Evolutionary conservation across 345 rosid genomes (phyloP).

Genomic region (Citrus mangshanensis): DNA sequence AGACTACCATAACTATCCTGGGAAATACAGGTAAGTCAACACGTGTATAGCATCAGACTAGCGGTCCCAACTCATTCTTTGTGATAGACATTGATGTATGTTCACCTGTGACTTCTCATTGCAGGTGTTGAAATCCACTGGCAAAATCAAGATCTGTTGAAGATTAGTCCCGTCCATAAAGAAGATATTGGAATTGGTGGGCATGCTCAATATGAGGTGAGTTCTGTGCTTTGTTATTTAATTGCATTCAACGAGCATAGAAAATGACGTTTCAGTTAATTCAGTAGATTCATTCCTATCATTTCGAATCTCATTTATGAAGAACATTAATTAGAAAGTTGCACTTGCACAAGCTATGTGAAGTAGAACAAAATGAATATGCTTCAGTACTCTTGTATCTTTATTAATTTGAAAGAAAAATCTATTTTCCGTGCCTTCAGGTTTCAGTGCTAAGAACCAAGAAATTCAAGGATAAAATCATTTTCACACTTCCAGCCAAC

Average conservation of each 20-base stretch:
- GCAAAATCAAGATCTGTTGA: conserved; percentile 43
- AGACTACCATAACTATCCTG: conserved; percentile 53
- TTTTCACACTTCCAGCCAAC: conserved; percentile 65
- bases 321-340: not conserved
- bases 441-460: conserved; percentile 42
- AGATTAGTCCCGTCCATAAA: conserved; percentile 38
- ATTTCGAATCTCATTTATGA: not conserved
- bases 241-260: not conserved
- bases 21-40: conserved; percentile 72
- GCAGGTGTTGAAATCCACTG: conserved; percentile 72
- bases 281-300: not conserved
- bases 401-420: not conserved
- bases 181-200: conserved; percentile 69
- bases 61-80: not conserved
- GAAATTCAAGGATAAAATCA: conserved; percentile 56
- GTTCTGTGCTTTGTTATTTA: not conserved
- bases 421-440: conserved; percentile 34
- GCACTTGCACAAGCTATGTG: not conserved
- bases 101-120: conserved; percentile 7
- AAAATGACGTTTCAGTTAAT: not conserved
- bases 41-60: not conserved
- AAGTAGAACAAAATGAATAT: conserved; percentile 4
- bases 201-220: conserved; percentile 60
- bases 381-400: not conserved
- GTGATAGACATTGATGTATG: not conserved